Evolutionary conservation across 1,284 basidiomycete genomes (phyloP).

Genomic region (Ustilago trichophora): DNA sequence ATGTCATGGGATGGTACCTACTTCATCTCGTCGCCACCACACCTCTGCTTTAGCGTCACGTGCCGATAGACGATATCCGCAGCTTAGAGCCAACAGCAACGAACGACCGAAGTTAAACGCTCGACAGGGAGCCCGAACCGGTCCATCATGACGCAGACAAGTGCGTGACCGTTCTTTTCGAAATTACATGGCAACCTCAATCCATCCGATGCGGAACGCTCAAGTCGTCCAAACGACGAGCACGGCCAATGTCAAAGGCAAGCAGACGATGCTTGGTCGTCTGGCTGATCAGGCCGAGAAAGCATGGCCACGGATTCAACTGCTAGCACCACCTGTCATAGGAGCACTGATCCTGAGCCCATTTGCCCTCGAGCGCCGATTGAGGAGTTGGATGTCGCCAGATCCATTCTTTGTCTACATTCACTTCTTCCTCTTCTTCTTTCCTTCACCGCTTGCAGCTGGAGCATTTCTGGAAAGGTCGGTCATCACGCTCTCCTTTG

Average conservation of each 20-base stretch:
- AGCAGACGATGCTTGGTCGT: not conserved
- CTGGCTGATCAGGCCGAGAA: not conserved
- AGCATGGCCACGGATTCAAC: slow-evolving; percentile 11
- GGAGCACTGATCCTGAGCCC: slow-evolving; percentile 38
- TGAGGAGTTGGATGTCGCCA: slow-evolving; percentile 28
- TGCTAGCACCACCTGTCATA: slow-evolving; percentile 21
- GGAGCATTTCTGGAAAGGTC: slow-evolving; percentile 52
- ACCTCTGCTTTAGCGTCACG: too few species aligned
- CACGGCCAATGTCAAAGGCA: not conserved
- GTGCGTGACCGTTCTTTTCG: not conserved
- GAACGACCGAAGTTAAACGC: too few species aligned
- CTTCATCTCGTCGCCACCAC: not conserved
- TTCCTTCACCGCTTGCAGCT: slow-evolving; percentile 43
- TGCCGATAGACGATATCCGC: too few species aligned
- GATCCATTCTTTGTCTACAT: slow-evolving; percentile 45
- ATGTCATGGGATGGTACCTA: too few species aligned
- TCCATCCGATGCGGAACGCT: too few species aligned
- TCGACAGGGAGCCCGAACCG: not conserved
- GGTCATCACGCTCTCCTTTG: slow-evolving; percentile 40
- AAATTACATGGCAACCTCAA: too few species aligned
- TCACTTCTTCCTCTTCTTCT: slow-evolving; percentile 56
- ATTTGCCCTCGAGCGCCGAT: slow-evolving; percentile 33
- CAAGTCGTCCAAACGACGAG: not conserved
- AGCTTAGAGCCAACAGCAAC: too few species aligned
- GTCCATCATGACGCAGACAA: slow-evolving; percentile 1